These are phyloP conservation scores for Talaromyces sp. DNA, from an alignment of 2,329 filamentous ascomycete genomes.

Conservation along the genomic window DNA sequence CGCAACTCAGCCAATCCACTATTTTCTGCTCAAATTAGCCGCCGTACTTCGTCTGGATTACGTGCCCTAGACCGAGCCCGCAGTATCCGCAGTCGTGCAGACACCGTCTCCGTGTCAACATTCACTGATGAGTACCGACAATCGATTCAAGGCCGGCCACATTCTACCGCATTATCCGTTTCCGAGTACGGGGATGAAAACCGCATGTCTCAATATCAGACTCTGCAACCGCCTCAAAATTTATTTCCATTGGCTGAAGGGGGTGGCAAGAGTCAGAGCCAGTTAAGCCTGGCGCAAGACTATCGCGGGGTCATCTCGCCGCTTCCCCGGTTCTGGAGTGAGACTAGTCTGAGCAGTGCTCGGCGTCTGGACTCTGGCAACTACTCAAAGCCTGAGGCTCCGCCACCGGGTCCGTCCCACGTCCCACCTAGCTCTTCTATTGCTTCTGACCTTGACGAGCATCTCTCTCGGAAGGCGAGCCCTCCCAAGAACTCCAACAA, in stretches of 20 bases:
- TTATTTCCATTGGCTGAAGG: conserved; percentile 24
- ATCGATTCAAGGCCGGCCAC: conserved; percentile 34
- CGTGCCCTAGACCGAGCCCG: conserved; percentile 39
- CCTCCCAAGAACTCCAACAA: conserved; percentile 10
- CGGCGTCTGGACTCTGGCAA: conserved; percentile 27
- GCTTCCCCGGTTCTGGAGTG: conserved; percentile 41
- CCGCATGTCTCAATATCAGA: conserved; percentile 35
- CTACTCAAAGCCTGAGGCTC: conserved; percentile 8
- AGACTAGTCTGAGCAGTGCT: conserved; percentile 34
- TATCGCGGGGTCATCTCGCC: conserved; percentile 41
- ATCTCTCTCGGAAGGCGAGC: conserved; percentile 20
- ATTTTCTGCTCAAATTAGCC: conserved; percentile 39
- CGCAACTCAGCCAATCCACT: conserved; percentile 43
- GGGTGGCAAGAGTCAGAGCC: conserved; percentile 31
- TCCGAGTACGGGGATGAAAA: conserved; percentile 40
- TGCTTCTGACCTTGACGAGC: conserved; percentile 27
- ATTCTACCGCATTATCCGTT: conserved; percentile 37
- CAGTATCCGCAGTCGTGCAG: conserved; percentile 38
- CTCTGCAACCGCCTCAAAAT: conserved; percentile 29
- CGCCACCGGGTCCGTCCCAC: conserved; percentile 7
- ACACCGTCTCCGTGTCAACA: conserved; percentile 37
- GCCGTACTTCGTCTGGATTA: conserved; percentile 35
- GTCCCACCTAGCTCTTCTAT: conserved; percentile 25
- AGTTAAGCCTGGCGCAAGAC: conserved; percentile 41
- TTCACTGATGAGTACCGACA: conserved; percentile 36